Evolutionary conservation across 2,329 filamentous ascomycete genomes (phyloP), one percentile per base, ranked within the genome.

Genomic region (Phialocephala sp.): DNA sequence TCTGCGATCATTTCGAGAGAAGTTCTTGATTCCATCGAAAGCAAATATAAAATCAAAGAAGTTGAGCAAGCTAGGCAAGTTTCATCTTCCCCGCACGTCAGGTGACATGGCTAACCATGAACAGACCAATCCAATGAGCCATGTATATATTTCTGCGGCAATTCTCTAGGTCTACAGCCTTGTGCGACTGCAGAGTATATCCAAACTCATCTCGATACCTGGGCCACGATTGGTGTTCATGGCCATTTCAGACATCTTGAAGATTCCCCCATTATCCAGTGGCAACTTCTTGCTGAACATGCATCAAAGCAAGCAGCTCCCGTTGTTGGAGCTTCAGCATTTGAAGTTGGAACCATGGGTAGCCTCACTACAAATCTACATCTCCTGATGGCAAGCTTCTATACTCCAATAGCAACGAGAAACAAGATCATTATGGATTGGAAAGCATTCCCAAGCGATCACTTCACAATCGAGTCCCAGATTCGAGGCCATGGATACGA

Each of bases 381-480:
- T 77, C 74, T 91, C 15, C 79, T 91, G 64, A 86, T 92, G 85
- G 85, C 87, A 36, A 89, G 87, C 74, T 92, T 92, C 78, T 91
- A 91, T 75, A 81, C 79, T 8, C 89, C 89, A 0, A 88, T 82
- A 0, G 78, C 80, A 56, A 80, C 85, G 37, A 83, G 83, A 62
- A 87, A 85, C 72, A 91, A 90, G 76, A 88, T 92, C 63, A 87
- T 91, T 60, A 80, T 91, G 43, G 74, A 97, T 77, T 92, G 91
- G 78, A 93, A 93, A 75, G 92, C 93, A 0, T 97, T 97, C 72
- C 94, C 93, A 0, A 94, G 91, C 77, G 93, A 97, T 75, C 90
- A 92, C 77, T 97, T 94, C 76, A 92, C 91, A 4, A 87, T 95
- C 36, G 89, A 94, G 77, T 94, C 91, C 37, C 93, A 97, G 75